Percentiles rank a stretch among this genome's conserved stretches.
Evolutionary conservation across 495 filamentous ascomycete species (phyloP).

Genomic region (Penicillium turbatum): DNA sequence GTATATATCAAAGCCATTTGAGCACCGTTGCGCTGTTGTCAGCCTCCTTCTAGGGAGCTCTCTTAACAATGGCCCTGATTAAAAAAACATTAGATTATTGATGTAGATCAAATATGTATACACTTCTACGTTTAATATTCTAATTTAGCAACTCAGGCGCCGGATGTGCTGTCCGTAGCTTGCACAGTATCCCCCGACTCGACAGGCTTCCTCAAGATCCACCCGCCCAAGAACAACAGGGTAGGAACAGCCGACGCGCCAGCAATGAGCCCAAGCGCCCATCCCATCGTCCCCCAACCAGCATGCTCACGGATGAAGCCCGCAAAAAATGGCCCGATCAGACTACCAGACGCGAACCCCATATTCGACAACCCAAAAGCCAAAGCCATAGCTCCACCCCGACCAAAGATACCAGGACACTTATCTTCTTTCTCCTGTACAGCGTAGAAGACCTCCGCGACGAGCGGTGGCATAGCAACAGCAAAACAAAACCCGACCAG

Average conservation of each 20-base stretch:
- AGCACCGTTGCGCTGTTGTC: no score
- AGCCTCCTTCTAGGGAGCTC: no score
- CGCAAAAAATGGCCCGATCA: conserved; percentile 58
- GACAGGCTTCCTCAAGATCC: conserved; percentile 16
- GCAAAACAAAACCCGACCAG: conserved; percentile 56
- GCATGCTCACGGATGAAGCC: conserved; percentile 54
- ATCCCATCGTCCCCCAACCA: conserved; percentile 60
- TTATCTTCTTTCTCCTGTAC: conserved; percentile 54
- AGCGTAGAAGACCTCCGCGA: conserved; percentile 63
- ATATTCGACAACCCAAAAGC: conserved; percentile 57
- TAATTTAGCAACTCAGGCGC: background rate
- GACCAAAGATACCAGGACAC: conserved; percentile 45
- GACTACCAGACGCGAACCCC: conserved; percentile 54
- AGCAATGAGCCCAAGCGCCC: conserved; percentile 45
- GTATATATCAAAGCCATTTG: no score
- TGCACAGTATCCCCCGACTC: background rate
- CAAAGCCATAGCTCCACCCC: conserved; percentile 53
- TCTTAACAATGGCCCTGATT: no score
- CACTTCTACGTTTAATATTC: background rate
- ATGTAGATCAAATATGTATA: background rate
- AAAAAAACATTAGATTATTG: no score
- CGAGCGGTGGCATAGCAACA: conserved; percentile 57
- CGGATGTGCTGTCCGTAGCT: background rate
- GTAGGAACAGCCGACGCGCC: conserved; percentile 22
- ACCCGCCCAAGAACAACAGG: conserved; percentile 23